Evolutionary conservation across 225 moss, liverwort and hornwort species (phyloP), one percentile per base, ranked within the genome.

Genomic region (Sphagnum contortum): DNA sequence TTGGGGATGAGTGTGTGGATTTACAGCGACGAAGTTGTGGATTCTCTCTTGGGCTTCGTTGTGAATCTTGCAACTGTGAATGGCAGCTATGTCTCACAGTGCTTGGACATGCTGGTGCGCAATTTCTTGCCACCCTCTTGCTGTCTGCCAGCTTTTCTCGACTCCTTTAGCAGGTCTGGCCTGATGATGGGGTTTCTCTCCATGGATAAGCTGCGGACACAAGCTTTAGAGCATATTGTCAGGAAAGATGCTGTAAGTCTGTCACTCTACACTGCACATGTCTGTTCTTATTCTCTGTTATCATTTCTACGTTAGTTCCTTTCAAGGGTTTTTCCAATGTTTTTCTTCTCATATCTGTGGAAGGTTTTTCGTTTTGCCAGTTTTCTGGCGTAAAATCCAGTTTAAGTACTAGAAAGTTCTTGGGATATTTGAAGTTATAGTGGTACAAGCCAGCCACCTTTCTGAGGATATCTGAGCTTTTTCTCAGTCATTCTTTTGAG

Each of bases 91-190:
- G 93, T 93, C 5, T 77, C 79, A 3, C 89, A 87, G 64, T 98
- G 98, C 61, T 60, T 98, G 81, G 98, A 91, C 55, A 89, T 98
- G 91, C 64, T 98, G 63, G 98, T 98, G 61, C 89, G 98, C 44
- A 98, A 98, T 50, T 98, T 98, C 66, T 75, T 98, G 71, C 98
- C 98, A 45, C 98, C 98, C 8, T 93, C 93, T 5, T 98, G 93
- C 52, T 90, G 89, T 14, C 78, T 98, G 5, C 91, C 93, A 29
- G 72, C 85, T 0, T 98, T 87, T 70, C 71, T 90, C 6, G 96
- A 98, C 60, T 85, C 90, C 4, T 83, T 83, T 57, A 88, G 83
- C 55, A 77, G 78, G 65, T 83, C 72, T 45, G 83, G 82, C 10
- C 56, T 89, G 53, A 88, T 87, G 85, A 77, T 77, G 74, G 87